Percentiles rank a stretch among this genome's conserved stretches.
Conservation (phyloP, 768 basidiomycete species). For the Boletus reticuloceps region DNA sequence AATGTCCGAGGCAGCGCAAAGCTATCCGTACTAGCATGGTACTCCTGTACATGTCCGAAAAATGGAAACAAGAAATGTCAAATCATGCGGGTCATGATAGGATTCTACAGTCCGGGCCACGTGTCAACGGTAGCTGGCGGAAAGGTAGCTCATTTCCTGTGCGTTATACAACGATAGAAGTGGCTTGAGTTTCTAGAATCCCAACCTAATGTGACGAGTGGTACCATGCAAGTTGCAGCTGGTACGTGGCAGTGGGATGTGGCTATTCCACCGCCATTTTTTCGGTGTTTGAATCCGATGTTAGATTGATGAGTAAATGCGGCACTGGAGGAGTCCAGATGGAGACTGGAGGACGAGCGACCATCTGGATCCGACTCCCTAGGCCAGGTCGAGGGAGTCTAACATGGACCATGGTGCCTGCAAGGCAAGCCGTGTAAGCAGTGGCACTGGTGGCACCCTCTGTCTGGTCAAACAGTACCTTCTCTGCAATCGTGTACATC, state of each 20-base stretch:
- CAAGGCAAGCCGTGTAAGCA: too few species aligned
- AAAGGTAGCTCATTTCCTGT: neutral
- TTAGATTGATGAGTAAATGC: too few species aligned
- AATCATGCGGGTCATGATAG: neutral
- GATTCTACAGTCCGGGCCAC: neutral
- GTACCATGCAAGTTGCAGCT: too few species aligned
- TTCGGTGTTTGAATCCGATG: too few species aligned
- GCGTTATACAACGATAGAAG: neutral
- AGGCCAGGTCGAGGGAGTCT: too few species aligned
- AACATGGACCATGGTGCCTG: neutral
- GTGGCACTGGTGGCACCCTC: neutral
- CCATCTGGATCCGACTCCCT: too few species aligned
- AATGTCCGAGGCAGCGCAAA: neutral
- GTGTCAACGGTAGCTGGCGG: neutral
- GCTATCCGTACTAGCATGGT: neutral
- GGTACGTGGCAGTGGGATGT: too few species aligned
- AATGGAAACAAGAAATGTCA: conserved; percentile 8
- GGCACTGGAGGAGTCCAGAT: too few species aligned
- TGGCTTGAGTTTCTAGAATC: too few species aligned
- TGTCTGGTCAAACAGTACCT: neutral
- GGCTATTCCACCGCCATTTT: too few species aligned
- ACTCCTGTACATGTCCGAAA: neutral
- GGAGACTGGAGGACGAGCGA: too few species aligned
- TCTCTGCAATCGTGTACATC: neutral
- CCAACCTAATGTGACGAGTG: too few species aligned